Conservation (phyloP, 1,284 basidiomycete species). For the Ganoderma leucocontextum region DNA sequence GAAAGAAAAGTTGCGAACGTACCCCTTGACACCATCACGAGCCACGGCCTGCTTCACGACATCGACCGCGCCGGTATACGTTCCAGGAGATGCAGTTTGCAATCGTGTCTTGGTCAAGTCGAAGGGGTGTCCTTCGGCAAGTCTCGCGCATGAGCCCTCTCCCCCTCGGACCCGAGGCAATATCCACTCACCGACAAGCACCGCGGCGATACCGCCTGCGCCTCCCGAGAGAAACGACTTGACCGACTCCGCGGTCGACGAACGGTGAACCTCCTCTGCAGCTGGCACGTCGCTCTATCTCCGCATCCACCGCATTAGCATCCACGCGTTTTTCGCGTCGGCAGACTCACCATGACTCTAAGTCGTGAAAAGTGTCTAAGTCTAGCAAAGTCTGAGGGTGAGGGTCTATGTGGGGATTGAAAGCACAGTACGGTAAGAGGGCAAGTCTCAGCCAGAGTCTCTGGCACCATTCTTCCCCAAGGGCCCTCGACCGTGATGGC, state of each 20-base stretch:
- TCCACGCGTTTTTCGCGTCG: not conserved
- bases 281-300: slow-evolving; percentile 37
- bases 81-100: slow-evolving; percentile 92
- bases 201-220: slow-evolving; percentile 87
- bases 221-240: slow-evolving; percentile 94
- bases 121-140: slow-evolving; percentile 87
- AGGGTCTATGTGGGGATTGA: slow-evolving; percentile 4
- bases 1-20: slow-evolving; percentile 36
- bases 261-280: slow-evolving; percentile 37
- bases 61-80: slow-evolving; percentile 93
- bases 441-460: not conserved
- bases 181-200: slow-evolving; percentile 82
- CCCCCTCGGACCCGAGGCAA: not conserved
- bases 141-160: slow-evolving; percentile 1
- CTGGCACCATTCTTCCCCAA: slow-evolving; percentile 7
- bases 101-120: slow-evolving; percentile 96
- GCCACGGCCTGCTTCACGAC: slow-evolving; percentile 92
- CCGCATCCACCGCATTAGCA: slow-evolving; percentile 11
- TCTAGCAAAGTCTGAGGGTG: not conserved
- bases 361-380: not conserved
- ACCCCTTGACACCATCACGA: slow-evolving; percentile 92
- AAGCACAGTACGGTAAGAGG: slow-evolving; percentile 15
- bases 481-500: slow-evolving; percentile 5
- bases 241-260: slow-evolving; percentile 63
- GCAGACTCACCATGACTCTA: slow-evolving; percentile 38